A percentile compares a stretch with the other conserved stretches of the same genome.
These are phyloP conservation scores for Sonneratia alba DNA, from an alignment of 345 rosid species.

Conservation along the genomic window DNA sequence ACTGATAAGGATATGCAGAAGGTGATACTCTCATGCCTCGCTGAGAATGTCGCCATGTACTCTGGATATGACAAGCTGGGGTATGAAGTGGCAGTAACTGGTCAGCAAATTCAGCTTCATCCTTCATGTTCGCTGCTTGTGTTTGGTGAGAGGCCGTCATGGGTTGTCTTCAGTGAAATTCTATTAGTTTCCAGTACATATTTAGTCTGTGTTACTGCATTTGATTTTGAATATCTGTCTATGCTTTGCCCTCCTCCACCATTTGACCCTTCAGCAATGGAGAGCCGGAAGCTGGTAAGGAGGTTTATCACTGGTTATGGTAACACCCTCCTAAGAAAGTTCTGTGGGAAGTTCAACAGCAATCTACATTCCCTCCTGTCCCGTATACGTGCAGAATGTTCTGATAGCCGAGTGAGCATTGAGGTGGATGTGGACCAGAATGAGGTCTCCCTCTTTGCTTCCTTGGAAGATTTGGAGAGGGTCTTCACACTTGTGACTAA, in stretches of 20 bases:
- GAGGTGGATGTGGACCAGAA: slow-evolving; percentile 49
- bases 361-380: slow-evolving; percentile 48
- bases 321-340: slow-evolving; percentile 40
- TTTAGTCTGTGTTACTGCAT: slow-evolving; percentile 79
- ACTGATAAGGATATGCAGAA: slow-evolving; percentile 43
- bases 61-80: slow-evolving; percentile 80
- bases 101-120: slow-evolving; percentile 70
- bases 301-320: slow-evolving; percentile 56
- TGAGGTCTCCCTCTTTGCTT: slow-evolving; percentile 55
- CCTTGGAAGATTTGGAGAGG: slow-evolving; percentile 39
- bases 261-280: slow-evolving; percentile 47
- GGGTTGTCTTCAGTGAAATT: slow-evolving; percentile 88
- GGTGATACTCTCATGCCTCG: slow-evolving; percentile 58
- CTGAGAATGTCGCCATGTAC: slow-evolving; percentile 85
- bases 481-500: slow-evolving; percentile 40
- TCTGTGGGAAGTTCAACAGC: slow-evolving; percentile 63
- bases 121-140: slow-evolving; percentile 76
- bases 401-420: slow-evolving; percentile 57
- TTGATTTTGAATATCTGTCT: slow-evolving; percentile 58
- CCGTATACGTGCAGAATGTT: slow-evolving; percentile 33
- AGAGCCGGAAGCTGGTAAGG: slow-evolving; percentile 43
- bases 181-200: slow-evolving; percentile 45
- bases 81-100: slow-evolving; percentile 70
- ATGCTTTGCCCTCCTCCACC: slow-evolving; percentile 57
- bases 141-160: slow-evolving; percentile 67